A percentile compares a stretch with the other conserved stretches of the same genome.
phyloP scores from a whole-genome alignment of 2,329 filamentous ascomycete genomes.

The Whalleya microplaca region DNA sequence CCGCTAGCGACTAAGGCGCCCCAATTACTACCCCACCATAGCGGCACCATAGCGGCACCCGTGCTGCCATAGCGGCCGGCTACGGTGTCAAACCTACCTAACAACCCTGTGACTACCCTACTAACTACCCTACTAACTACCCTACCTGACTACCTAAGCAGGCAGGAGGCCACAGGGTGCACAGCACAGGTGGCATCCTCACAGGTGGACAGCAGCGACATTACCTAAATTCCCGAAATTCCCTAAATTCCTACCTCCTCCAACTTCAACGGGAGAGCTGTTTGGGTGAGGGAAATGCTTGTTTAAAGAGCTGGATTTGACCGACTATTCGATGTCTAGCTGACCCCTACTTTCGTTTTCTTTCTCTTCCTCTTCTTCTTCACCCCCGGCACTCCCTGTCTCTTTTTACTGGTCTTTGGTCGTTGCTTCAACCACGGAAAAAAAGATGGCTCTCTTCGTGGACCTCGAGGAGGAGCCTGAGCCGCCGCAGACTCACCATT shows the following conservation, averaged over 20 bases:
- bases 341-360: neutral
- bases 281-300: neutral
- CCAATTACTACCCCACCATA: neutral
- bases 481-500: slow-evolving; percentile 27
- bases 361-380: neutral
- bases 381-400: neutral
- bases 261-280: neutral
- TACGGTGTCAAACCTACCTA: neutral
- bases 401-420: no score
- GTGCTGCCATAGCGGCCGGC: neutral
- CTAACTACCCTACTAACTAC: no score
- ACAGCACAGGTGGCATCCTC: no score
- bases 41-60: no score
- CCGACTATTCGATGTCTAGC: neutral
- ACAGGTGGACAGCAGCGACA: no score
- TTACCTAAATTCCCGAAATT: no score
- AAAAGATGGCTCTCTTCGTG: slow-evolving; percentile 40
- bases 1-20: neutral
- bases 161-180: no score
- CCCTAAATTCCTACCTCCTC: neutral
- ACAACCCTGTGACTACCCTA: no score
- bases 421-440: slow-evolving; percentile 2
- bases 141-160: neutral
- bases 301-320: neutral
- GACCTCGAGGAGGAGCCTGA: slow-evolving; percentile 39